Percentiles rank a stretch among this genome's conserved stretches.
Evolutionary conservation across 2,329 filamentous ascomycete genomes (phyloP).

Genomic region (Hypoxylon sp.): DNA sequence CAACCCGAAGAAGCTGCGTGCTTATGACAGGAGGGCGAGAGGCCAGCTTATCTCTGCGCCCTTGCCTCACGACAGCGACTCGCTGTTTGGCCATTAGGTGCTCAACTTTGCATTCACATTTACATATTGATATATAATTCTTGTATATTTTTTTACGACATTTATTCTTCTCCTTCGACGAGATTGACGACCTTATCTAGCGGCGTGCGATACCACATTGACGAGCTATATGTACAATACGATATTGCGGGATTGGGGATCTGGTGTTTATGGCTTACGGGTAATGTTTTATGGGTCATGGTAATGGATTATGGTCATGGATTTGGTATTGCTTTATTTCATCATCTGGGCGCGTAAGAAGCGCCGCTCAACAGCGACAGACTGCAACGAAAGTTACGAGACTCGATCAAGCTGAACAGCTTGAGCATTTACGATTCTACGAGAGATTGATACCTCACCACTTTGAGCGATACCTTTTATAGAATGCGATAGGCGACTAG

Average conservation of each 20-base stretch:
- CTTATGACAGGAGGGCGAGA: slow-evolving; percentile 43
- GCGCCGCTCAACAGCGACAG: slow-evolving; percentile 5
- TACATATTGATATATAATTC: slow-evolving; percentile 24
- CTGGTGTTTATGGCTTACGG: slow-evolving; percentile 15
- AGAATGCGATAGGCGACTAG: slow-evolving; percentile 33
- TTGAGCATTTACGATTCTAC: slow-evolving; percentile 29
- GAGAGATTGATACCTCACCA: slow-evolving; percentile 22
- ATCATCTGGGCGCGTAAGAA: slow-evolving; percentile 23
- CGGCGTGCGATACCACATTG: slow-evolving; percentile 18
- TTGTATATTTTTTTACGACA: slow-evolving; percentile 16
- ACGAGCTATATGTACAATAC: slow-evolving; percentile 28
- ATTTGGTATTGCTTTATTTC: slow-evolving; percentile 24
- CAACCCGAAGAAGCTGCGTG: slow-evolving; percentile 41
- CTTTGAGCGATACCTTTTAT: slow-evolving; percentile 31
- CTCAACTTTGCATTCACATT: background rate
- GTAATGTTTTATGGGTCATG: slow-evolving; percentile 28
- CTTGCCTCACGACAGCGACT: slow-evolving; percentile 39
- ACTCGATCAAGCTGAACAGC: background rate
- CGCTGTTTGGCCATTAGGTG: slow-evolving; percentile 40
- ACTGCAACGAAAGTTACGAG: slow-evolving; percentile 15
- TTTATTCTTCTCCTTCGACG: slow-evolving; percentile 12
- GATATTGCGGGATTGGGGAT: slow-evolving; percentile 32
- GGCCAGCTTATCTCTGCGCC: slow-evolving; percentile 46
- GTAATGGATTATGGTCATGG: slow-evolving; percentile 23
- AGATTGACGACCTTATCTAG: slow-evolving; percentile 15